Evolutionary conservation across 768 basidiomycete genomes (phyloP), one percentile per base, ranked within the genome.

Genomic region (Suillus discolor): DNA sequence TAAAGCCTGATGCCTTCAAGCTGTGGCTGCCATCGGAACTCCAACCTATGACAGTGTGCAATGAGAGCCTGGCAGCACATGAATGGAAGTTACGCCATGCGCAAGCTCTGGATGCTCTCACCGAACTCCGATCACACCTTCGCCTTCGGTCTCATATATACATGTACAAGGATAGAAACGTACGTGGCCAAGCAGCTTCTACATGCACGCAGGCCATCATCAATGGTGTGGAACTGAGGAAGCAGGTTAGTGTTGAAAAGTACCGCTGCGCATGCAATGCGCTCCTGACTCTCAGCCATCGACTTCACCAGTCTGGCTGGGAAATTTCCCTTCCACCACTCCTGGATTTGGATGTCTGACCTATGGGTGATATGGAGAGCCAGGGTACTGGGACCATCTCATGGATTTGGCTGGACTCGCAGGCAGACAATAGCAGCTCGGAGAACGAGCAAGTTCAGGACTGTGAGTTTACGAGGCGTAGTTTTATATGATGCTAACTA

Each of bases 81-180:
- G 59, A 67, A 57, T 54, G 47, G 42, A 16, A 47, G 9, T 61
- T 71, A 16, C 57, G 63, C 2, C 36, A 64, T 34, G 69, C 70
- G 11, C 68, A 71, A 36, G 70, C 66, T n/a, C 47, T 64, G 25
- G 63, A 69, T 36, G 47, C 70, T 2, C 64, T 71, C 13, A 49
- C 12, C 1, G 5, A 49, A 25, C 4, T 49, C 23, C 64, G 62
- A 6, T 45, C 66, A 20, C 38, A 44, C 15, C 63, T 71, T 6
- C 44, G 47, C 13, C 62, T 70, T 6, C 42, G 51, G 36, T 28
- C 63, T 6, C 51, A 67, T 28, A 36, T 70, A 15, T 66, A 66
- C 39, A 34, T 39, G 13, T 66, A 64, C 62, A 71, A 71, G 36
- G 70, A 69, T n/a, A 23, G 12, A 23, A 67, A 67, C 47, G 44